Conservation (phyloP, 805 yeast species). For the Ogataea thermomethanolica region DNA sequence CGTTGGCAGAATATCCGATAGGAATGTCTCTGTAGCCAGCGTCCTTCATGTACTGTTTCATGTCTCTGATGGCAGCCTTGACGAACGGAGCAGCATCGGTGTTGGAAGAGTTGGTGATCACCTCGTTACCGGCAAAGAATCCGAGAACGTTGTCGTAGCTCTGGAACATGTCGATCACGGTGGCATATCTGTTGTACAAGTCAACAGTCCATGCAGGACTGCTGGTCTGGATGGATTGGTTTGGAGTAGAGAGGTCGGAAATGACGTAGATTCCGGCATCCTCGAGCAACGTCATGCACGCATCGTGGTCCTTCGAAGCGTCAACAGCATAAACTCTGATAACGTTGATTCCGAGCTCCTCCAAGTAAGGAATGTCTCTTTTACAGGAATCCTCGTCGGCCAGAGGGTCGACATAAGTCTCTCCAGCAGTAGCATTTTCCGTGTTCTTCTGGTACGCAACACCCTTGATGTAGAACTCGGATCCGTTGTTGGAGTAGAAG, state of each 20-base stretch:
- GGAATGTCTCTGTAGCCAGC: constrained; percentile 76
- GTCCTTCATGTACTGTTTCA: constrained; percentile 66
- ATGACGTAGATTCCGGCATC: constrained; percentile 90
- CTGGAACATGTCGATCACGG: constrained; percentile 77
- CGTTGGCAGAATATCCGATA: constrained; percentile 91
- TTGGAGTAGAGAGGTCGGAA: constrained; percentile 88
- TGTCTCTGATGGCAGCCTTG: constrained; percentile 93
- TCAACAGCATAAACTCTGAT: constrained; percentile 86
- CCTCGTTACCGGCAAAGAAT: constrained; percentile 97
- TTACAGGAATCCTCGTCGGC: constrained; percentile 66
- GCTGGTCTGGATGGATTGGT: constrained; percentile 69
- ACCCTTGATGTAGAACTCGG: constrained; percentile 85
- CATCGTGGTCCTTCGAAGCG: constrained; percentile 65
- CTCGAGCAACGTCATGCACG: constrained; percentile 68
- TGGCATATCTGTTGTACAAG: constrained; percentile 71
- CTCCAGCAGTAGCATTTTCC: constrained; percentile 36
- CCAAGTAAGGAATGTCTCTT: constrained; percentile 79
- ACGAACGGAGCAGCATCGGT: constrained; percentile 92
- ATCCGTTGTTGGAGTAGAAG: constrained; percentile 65
- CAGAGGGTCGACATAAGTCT: constrained; percentile 65
- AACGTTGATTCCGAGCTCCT: constrained; percentile 66
- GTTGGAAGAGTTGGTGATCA: constrained; percentile 76
- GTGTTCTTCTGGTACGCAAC: constrained; percentile 80
- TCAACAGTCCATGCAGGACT: constrained; percentile 74
- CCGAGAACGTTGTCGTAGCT: constrained; percentile 82